Percentiles rank a stretch among this genome's conserved stretches.
phyloP scores from a whole-genome alignment of 2,329 filamentous ascomycete species.

The Diaporthe vexans region DNA sequence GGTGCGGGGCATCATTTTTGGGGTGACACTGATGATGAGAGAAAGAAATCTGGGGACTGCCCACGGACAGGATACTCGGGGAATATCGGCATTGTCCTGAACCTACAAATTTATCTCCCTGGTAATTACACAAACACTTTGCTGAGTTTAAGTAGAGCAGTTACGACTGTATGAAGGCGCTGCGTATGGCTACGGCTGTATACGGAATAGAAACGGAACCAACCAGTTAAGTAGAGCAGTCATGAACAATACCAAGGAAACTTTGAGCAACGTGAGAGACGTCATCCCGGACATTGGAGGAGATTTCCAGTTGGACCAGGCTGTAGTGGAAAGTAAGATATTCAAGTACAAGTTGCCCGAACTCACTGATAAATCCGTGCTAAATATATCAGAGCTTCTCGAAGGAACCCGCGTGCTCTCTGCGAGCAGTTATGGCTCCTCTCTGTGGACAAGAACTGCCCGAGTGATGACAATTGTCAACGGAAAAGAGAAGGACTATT shows the following conservation, averaged over 20 bases:
- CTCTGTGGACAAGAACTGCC: conserved; percentile 1
- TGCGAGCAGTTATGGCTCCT: neutral
- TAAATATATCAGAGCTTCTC: neutral
- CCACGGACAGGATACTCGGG: neutral
- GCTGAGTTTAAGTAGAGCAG: too few species aligned
- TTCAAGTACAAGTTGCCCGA: too few species aligned
- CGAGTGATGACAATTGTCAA: neutral
- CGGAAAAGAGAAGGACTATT: conserved; percentile 2
- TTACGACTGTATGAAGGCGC: too few species aligned
- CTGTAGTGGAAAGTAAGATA: neutral
- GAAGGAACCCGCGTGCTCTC: neutral
- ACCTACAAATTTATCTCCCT: neutral
- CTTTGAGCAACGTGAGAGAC: neutral
- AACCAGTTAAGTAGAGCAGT: too few species aligned
- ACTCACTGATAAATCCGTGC: too few species aligned
- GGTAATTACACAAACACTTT: too few species aligned
- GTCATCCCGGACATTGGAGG: neutral
- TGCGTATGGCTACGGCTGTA: too few species aligned
- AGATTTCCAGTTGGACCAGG: neutral
- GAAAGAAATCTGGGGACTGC: neutral
- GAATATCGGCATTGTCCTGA: neutral
- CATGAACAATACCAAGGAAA: conserved; percentile 4
- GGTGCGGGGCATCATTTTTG: neutral
- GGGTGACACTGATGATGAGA: too few species aligned
- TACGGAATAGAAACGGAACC: too few species aligned